Base-by-base conservation (phyloP, 805 yeast species). In the Nakazawaea peltata region DNA sequence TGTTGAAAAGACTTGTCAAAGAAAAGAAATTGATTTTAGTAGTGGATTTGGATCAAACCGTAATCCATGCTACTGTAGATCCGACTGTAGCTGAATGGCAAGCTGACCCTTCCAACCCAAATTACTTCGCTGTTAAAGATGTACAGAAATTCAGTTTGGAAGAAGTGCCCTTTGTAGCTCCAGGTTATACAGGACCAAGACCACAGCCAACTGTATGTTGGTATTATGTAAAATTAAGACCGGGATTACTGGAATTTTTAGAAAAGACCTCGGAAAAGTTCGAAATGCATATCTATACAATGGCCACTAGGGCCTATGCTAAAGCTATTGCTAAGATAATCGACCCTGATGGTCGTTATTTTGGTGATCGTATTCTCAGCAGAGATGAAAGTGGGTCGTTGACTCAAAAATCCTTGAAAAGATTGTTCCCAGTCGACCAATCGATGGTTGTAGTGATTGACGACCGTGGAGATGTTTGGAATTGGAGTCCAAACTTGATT, bases 401-500 rank as follows among this genome's bases (percentile, higher is more conserved):
- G 42, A 81, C 95, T 2, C 95, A 84, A 45, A 92, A 92, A 52
- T 84, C 90, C 25, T 63, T 92, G 41, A 80, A 82, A 49, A 66
- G 97, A 42, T 65, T 92, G 37, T 92, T 92, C 49, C 98, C 98
- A 0, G 94, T 90, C 2, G 95, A 90, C 45, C 94, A 94, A 17
- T 81, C 94, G 13, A 82, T 92, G 95, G 98, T 92, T 22, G 92
- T 84, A 2, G 80, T 92, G 30, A 92, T 92, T 41, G 98, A 92
- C 56, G 98, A 92, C 56, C 72, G 98, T 53, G 98, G 97, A 3
- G 98, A 92, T 56, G 98, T 92, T 15, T 92, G 98, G 98, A 84
- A 83, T 50, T 92, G 98, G 98, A 83, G 86, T 45, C 77, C 81
- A 10, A 88, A 92, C 52, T 62, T 92, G 47, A 76, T 92, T 40